These are phyloP conservation scores for Cyberlindnera misumaiensis DNA, from an alignment of 805 yeast genomes.

Conservation along the genomic window DNA sequence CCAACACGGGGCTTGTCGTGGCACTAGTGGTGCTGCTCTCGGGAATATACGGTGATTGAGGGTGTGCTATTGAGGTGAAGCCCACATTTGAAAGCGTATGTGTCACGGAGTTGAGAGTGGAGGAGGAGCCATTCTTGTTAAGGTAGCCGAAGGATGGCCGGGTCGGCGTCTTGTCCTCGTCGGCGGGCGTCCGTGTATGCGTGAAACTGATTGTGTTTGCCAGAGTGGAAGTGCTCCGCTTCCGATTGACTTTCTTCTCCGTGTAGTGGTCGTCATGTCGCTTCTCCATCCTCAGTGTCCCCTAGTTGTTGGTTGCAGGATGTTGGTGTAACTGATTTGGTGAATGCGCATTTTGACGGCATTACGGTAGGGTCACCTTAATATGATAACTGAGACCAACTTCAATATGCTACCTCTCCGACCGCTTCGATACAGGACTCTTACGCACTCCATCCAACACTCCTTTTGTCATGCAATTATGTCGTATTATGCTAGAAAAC, in stretches of 20 bases:
- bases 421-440: too few relatives aligned
- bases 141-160: conserved; percentile 8
- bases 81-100: conserved; percentile 23
- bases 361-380: too few relatives aligned
- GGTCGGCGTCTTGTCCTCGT: conserved; percentile 2
- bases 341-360: too few relatives aligned
- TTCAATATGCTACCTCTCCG: too few relatives aligned
- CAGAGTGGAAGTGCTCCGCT: conserved; percentile 21
- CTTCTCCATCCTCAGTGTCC: too few relatives aligned
- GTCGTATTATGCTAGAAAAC: conserved; percentile 32
- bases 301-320: too few relatives aligned
- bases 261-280: neutral
- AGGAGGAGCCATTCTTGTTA: conserved; percentile 17
- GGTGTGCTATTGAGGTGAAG: conserved; percentile 15
- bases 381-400: too few relatives aligned
- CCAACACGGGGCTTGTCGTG: conserved; percentile 12
- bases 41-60: conserved; percentile 5
- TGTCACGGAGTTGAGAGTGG: conserved; percentile 19
- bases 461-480: too few relatives aligned
- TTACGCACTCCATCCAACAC: too few relatives aligned
- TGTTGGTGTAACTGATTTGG: too few relatives aligned
- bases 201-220: conserved; percentile 24
- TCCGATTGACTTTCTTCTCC: conserved; percentile 9
- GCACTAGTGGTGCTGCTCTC: conserved; percentile 2
- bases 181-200: conserved; percentile 12